Conservation (phyloP, 225 moss, liverwort and hornwort species). For the Lunularia cruciata region DNA sequence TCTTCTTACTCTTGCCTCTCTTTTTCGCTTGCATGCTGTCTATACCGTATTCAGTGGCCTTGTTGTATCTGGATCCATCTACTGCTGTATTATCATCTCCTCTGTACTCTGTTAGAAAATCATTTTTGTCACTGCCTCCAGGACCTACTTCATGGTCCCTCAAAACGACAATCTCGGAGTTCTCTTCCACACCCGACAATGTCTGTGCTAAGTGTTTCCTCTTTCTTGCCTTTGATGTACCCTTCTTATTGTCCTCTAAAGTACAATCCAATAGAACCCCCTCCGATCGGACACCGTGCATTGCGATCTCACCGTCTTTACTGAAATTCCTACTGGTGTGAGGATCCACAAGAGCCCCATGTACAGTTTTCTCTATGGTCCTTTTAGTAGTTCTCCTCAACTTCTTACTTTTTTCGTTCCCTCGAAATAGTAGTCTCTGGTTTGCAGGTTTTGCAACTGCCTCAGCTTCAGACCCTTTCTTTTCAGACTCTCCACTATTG, state of each 20-base stretch:
- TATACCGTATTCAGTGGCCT: neutral
- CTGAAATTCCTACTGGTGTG: neutral
- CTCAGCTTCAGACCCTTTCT: neutral
- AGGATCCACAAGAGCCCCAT: too few species aligned
- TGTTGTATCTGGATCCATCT: neutral
- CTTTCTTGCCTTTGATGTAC: neutral
- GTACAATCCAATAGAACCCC: neutral
- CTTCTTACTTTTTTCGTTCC: neutral
- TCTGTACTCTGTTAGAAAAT: neutral
- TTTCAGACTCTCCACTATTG: neutral
- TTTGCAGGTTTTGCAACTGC: neutral
- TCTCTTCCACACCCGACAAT: neutral
- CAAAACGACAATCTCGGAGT: slow-evolving; percentile 7
- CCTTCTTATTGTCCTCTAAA: neutral
- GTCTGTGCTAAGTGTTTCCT: neutral
- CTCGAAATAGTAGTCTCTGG: neutral
- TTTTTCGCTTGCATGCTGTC: neutral
- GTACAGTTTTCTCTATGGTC: too few species aligned
- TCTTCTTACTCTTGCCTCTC: neutral
- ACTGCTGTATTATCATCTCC: neutral
- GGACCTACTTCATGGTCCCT: slow-evolving; percentile 7
- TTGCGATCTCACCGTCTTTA: neutral
- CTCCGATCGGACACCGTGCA: neutral
- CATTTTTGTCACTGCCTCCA: neutral
- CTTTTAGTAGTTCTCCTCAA: neutral